Evolutionary conservation across 169 alveolate genomes (phyloP).

Genomic region (Plasmodium knowlesi): DNA sequence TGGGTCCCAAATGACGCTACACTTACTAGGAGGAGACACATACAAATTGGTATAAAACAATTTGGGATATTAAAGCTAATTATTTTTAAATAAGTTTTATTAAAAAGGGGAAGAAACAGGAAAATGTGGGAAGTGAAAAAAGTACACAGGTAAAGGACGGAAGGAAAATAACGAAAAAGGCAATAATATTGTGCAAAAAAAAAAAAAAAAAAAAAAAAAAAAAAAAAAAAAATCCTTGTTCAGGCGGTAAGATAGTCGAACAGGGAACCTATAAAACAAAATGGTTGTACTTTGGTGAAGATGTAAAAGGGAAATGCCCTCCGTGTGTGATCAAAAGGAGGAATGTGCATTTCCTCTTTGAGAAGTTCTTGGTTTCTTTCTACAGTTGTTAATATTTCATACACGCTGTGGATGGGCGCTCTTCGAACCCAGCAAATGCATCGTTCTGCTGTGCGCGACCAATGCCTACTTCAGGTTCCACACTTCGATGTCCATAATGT

Average conservation of each 20-base stretch:
- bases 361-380: background rate
- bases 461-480: conserved; percentile 27
- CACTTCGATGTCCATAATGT: conserved; percentile 65
- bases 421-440: no score
- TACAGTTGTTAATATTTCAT: background rate
- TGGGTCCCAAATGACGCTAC: background rate
- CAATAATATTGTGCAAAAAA: background rate
- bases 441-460: background rate
- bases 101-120: conserved; percentile 16
- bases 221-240: background rate
- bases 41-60: background rate
- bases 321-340: background rate
- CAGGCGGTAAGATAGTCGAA: background rate
- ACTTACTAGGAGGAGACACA: background rate
- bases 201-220: background rate
- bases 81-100: conserved; percentile 52
- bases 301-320: background rate
- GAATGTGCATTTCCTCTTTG: background rate
- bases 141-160: background rate
- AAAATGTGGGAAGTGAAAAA: background rate
- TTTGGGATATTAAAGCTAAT: conserved; percentile 50
- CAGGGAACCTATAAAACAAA: background rate
- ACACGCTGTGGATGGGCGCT: no score
- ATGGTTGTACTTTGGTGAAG: background rate
- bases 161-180: background rate